Percentiles rank a stretch among this genome's conserved stretches.
Evolutionary conservation across 2,329 filamentous ascomycete species (phyloP).

Genomic region (Clonostachys rhizophaga): DNA sequence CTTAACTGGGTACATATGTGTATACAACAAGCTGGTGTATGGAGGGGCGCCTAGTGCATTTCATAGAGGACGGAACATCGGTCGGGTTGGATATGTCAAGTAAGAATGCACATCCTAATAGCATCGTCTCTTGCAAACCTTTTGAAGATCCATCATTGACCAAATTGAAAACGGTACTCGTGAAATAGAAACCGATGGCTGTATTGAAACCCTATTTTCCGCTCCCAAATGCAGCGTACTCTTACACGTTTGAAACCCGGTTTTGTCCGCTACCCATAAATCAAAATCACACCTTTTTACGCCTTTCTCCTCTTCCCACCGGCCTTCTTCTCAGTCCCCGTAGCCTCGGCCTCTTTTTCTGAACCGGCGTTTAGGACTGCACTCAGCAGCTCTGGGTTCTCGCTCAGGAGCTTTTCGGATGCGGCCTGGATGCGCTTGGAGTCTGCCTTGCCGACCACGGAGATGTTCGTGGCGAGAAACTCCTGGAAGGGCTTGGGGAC

Average conservation of each 20-base stretch:
- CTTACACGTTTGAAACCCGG: no score
- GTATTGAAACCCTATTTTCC: no score
- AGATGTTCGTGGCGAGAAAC: slow-evolving; percentile 65
- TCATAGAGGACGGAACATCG: no score
- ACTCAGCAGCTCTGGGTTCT: slow-evolving; percentile 42
- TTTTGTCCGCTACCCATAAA: not conserved
- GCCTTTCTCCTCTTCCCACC: slow-evolving; percentile 42
- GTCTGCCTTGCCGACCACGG: slow-evolving; percentile 61
- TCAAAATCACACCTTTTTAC: slow-evolving; percentile 9
- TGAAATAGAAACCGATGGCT: no score
- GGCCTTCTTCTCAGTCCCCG: slow-evolving; percentile 29
- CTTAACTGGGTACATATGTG: no score
- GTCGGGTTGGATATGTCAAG: no score
- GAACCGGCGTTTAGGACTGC: slow-evolving; percentile 33
- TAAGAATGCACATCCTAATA: not conserved
- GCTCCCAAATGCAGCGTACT: no score
- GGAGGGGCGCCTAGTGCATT: no score
- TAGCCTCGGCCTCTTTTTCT: slow-evolving; percentile 17
- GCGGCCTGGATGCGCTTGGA: slow-evolving; percentile 45
- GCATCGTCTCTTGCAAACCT: not conserved
- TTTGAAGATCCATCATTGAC: not conserved
- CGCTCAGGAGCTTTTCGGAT: slow-evolving; percentile 27
- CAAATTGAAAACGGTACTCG: no score
- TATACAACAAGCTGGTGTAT: no score
- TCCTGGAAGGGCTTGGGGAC: slow-evolving; percentile 73